phyloP scores from a whole-genome alignment of 2,329 filamentous ascomycete genomes.

The Nectriaceae sp. region DNA sequence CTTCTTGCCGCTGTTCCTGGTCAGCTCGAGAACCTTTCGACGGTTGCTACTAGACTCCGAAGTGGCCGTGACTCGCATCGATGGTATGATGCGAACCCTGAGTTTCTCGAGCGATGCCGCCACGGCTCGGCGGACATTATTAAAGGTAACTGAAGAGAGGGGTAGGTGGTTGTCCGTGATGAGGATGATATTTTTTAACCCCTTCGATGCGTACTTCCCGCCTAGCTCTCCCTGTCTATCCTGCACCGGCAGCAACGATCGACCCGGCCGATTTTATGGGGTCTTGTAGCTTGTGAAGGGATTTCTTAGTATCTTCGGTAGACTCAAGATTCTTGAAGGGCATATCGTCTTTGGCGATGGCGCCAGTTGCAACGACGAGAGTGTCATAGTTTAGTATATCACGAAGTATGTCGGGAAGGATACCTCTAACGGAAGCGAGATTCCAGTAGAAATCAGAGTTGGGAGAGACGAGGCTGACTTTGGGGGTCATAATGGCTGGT shows the following conservation, averaged over 20 bases:
- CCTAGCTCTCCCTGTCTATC: slow-evolving; percentile 27
- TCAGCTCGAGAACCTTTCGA: no score
- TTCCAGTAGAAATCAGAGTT: slow-evolving; percentile 56
- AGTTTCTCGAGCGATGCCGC: background rate
- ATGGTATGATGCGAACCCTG: background rate
- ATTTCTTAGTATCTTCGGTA: background rate
- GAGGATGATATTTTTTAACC: slow-evolving; percentile 21
- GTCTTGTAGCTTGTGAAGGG: background rate
- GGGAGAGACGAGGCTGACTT: slow-evolving; percentile 52
- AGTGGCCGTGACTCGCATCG: background rate
- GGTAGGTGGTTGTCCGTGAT: background rate
- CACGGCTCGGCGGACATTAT: background rate
- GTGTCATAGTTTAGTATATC: slow-evolving; percentile 6
- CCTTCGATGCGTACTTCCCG: slow-evolving; percentile 20
- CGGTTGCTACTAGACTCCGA: no score
- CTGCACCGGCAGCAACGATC: slow-evolving; percentile 7
- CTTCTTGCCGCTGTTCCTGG: background rate
- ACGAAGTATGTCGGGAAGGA: slow-evolving; percentile 3
- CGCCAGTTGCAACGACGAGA: slow-evolving; percentile 4
- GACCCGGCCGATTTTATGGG: background rate
- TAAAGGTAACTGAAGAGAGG: background rate
- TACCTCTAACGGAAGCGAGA: slow-evolving; percentile 5
- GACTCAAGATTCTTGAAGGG: slow-evolving; percentile 2
- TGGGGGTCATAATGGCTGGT: slow-evolving; percentile 40
- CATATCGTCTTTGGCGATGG: background rate